Evolutionary conservation across 257 asterid species (phyloP).

Genomic region (Salvia splendens): DNA sequence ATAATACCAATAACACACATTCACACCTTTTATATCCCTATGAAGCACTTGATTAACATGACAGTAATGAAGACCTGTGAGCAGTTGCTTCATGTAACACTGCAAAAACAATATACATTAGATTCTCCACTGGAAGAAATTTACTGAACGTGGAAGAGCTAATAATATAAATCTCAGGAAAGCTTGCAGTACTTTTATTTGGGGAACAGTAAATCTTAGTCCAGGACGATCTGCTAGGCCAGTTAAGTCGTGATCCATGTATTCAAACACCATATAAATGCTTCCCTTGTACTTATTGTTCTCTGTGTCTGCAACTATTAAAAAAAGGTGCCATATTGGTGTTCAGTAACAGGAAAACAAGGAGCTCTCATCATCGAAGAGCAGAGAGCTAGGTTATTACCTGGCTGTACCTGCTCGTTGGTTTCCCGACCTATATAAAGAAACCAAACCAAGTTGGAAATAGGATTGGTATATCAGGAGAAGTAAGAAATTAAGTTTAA

Average conservation of each 20-base stretch:
- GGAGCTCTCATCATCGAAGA: constrained; percentile 19
- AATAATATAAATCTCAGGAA: constrained; percentile 16
- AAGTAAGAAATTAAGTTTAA: background rate
- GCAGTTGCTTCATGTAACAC: constrained; percentile 97
- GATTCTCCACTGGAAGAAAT: constrained; percentile 25
- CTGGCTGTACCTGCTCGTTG: constrained; percentile 65
- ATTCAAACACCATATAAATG: constrained; percentile 97
- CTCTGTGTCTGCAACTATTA: constrained; percentile 66
- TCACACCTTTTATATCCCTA: constrained; percentile 89
- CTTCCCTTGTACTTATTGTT: constrained; percentile 79
- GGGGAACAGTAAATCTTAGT: constrained; percentile 84
- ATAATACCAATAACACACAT: constrained; percentile 17
- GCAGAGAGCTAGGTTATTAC: constrained; percentile 43
- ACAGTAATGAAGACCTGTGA: constrained; percentile 94
- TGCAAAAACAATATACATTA: constrained; percentile 40
- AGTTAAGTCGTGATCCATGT: constrained; percentile 96
- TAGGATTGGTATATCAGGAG: constrained; percentile 18
- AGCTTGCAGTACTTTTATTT: constrained; percentile 71
- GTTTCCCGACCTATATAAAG: constrained; percentile 66
- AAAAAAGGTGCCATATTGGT: constrained; percentile 26
- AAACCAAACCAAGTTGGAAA: constrained; percentile 32
- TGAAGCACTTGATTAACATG: constrained; percentile 95
- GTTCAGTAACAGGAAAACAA: constrained; percentile 20
- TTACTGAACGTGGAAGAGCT: background rate
- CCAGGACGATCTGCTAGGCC: constrained; percentile 99